A percentile compares a stretch with the other conserved stretches of the same genome.
Conservation (phyloP, 2,329 filamentous ascomycete species). For the Sporothrix brunneoviolacea region DNA sequence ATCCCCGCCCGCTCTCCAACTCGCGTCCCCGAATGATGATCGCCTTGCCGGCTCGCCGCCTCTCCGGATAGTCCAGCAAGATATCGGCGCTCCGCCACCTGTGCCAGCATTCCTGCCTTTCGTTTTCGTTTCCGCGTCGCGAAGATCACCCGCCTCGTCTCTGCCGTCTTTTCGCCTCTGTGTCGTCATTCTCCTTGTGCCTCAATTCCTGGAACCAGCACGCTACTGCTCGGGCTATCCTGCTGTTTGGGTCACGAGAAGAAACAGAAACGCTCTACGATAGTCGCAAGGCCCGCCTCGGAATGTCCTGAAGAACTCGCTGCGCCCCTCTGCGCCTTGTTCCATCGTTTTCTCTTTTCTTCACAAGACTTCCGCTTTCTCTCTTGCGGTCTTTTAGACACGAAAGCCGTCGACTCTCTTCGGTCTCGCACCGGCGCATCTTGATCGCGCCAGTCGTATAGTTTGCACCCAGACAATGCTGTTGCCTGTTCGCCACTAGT, state of each 20-base stretch:
- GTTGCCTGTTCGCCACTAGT: conserved; percentile 8
- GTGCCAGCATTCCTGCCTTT: conserved; percentile 6
- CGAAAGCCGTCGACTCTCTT: too few relatives aligned
- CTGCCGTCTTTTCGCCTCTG: background rate
- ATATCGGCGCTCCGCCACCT: conserved; percentile 2
- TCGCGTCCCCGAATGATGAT: background rate
- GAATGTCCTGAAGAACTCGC: conserved; percentile 15
- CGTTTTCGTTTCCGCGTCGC: background rate
- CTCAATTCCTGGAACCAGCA: too few relatives aligned
- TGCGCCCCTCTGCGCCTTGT: conserved; percentile 6
- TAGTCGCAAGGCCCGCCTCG: conserved; percentile 1
- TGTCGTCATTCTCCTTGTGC: background rate
- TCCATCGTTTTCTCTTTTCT: background rate
- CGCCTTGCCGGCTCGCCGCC: background rate
- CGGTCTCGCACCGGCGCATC: background rate
- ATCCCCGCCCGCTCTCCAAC: background rate
- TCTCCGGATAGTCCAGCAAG: conserved; percentile 1
- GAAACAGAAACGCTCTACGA: too few relatives aligned
- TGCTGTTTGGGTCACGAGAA: background rate
- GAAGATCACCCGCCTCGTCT: background rate
- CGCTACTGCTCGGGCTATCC: too few relatives aligned
- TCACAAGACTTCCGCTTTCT: background rate
- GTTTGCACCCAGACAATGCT: conserved; percentile 4
- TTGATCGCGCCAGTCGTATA: background rate
- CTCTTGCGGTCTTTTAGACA: background rate